phyloP scores from a whole-genome alignment of 1,284 basidiomycete genomes.

The Phellinidium pouzarii region DNA sequence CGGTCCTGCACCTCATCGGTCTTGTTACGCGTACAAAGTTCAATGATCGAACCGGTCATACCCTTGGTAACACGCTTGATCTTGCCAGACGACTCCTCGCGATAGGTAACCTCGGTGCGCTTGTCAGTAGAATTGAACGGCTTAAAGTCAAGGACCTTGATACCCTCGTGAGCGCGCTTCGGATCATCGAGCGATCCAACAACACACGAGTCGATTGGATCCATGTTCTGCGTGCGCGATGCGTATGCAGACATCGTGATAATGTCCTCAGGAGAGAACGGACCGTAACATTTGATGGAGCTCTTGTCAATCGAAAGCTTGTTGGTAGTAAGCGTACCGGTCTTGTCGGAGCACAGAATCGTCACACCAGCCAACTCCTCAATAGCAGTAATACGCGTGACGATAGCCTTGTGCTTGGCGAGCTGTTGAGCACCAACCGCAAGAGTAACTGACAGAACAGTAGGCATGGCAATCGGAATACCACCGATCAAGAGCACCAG shows the following conservation, averaged over 20 bases:
- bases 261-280: slow-evolving; percentile 85
- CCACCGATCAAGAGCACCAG: slow-evolving; percentile 96
- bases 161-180: slow-evolving; percentile 76
- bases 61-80: slow-evolving; percentile 99
- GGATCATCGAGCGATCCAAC: slow-evolving; percentile 76
- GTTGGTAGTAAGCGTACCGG: slow-evolving; percentile 96
- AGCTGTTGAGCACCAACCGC: slow-evolving; percentile 97
- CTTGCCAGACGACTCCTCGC: slow-evolving; percentile 87
- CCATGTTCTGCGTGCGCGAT: slow-evolving; percentile 97
- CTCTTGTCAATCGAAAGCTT: slow-evolving; percentile 96
- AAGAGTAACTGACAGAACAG: slow-evolving; percentile 92
- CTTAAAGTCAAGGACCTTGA: slow-evolving; percentile 97
- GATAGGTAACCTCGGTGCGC: slow-evolving; percentile 98
- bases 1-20: slow-evolving; percentile 84
- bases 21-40: slow-evolving; percentile 96
- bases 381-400: slow-evolving; percentile 97
- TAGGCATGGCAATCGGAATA: slow-evolving; percentile 98
- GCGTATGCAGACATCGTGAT: slow-evolving; percentile 92
- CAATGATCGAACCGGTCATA: slow-evolving; percentile 96
- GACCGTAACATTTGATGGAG: slow-evolving; percentile 88
- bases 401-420: slow-evolving; percentile 97
- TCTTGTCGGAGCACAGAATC: slow-evolving; percentile 97
- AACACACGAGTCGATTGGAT: slow-evolving; percentile 90
- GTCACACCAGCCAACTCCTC: slow-evolving; percentile 96
- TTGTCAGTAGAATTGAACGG: slow-evolving; percentile 99